Percentiles rank a stretch among this genome's conserved stretches.
Evolutionary conservation across 306 rosid species (phyloP).

Genomic region (Acacia acuminata): DNA sequence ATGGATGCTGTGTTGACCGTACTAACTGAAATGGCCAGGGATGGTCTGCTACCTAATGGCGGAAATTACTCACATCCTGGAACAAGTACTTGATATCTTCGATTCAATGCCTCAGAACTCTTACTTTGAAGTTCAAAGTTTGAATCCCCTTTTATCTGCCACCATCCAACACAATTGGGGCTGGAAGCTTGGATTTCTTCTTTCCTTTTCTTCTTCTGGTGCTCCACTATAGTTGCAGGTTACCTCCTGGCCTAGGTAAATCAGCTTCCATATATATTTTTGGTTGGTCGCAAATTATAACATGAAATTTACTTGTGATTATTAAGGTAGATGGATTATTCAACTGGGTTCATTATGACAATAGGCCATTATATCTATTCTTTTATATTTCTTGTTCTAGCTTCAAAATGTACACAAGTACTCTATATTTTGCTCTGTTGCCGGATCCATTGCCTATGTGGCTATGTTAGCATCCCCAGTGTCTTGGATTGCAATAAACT

Average conservation of each 20-base stretch:
- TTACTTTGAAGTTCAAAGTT: neutral
- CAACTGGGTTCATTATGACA: neutral
- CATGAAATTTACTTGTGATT: neutral
- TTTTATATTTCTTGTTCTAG: neutral
- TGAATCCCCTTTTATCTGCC: neutral
- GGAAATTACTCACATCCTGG: slow-evolving; percentile 34
- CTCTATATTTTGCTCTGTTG: neutral
- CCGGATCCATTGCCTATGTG: neutral
- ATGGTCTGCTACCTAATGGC: slow-evolving; percentile 79
- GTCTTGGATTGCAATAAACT: neutral
- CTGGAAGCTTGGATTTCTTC: slow-evolving; percentile 16
- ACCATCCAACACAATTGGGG: slow-evolving; percentile 2
- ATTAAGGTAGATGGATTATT: neutral
- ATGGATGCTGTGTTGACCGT: slow-evolving; percentile 73
- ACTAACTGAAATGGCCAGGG: slow-evolving; percentile 77
- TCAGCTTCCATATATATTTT: neutral
- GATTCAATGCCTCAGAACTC: neutral
- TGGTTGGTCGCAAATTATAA: neutral
- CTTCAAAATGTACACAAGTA: neutral
- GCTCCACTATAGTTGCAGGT: slow-evolving; percentile 10
- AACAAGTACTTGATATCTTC: slow-evolving; percentile 25
- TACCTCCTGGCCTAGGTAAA: slow-evolving; percentile 33
- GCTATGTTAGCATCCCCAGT: neutral
- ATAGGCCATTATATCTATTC: neutral
- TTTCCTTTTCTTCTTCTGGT: neutral